Percentiles rank a stretch among this genome's conserved stretches.
These are phyloP conservation scores for Plasmodium billcollinsi DNA, from an alignment of 169 alveolate species.

Conservation along the genomic window DNA sequence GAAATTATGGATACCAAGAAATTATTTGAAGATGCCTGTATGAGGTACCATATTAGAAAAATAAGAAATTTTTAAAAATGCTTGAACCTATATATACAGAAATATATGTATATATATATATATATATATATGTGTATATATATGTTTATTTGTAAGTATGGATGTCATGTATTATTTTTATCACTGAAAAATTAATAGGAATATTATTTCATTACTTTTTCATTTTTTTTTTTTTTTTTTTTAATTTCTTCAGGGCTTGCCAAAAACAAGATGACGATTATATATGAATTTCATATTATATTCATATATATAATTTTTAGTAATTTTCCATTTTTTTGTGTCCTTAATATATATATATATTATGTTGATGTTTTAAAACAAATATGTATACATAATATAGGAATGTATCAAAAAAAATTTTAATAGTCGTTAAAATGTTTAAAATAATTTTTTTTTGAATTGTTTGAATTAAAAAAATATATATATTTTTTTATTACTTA, in stretches of 20 bases:
- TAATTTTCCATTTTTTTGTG: constrained; percentile 44
- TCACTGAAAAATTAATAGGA: too few relatives aligned
- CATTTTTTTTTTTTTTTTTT: background rate
- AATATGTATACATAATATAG: constrained; percentile 5
- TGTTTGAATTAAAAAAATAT: constrained; percentile 33
- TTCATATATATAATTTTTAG: constrained; percentile 13
- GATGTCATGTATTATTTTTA: too few relatives aligned
- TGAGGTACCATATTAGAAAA: constrained; percentile 32
- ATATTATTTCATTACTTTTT: background rate
- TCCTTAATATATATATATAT: constrained; percentile 1
- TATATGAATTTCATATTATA: constrained; percentile 3
- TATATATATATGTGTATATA: background rate
- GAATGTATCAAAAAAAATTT: constrained; percentile 17
- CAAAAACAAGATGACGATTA: constrained; percentile 71
- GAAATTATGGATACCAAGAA: constrained; percentile 71
- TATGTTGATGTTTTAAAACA: constrained; percentile 13
- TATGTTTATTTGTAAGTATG: background rate
- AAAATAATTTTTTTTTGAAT: constrained; percentile 18
- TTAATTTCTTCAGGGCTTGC: constrained; percentile 58
- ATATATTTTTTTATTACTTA: constrained; percentile 6
- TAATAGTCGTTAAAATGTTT: constrained; percentile 26
- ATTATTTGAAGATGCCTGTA: constrained; percentile 66
- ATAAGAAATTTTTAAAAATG: background rate
- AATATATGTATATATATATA: background rate
- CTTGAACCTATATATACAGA: background rate